Evolutionary conservation across 768 basidiomycete species (phyloP), one percentile per base, ranked within the genome.

Genomic region (Strobilomyces dryophilus): DNA sequence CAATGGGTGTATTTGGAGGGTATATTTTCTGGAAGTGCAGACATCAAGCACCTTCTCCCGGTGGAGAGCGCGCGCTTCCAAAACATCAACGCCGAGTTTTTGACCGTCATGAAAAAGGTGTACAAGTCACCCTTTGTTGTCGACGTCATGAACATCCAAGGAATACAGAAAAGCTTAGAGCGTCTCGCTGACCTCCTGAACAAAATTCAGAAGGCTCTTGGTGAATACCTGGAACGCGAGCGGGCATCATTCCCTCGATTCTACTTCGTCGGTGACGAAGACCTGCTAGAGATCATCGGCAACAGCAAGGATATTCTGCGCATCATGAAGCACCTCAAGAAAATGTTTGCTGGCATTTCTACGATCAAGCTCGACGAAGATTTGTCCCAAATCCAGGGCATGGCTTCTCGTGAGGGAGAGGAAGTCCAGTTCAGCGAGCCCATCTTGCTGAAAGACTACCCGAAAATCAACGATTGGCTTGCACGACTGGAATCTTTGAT

Each of bases 1-100:
- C 97, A 99, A 75, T 99, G 97, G 97, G 97, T 99, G 1, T 99
- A 99, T 67, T 80, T 99, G 48, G 97, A 99, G 70, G 97, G 97
- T 40, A 99, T 99, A 61, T 99, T 99, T 73, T 92, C 95, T n/a
- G 95, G 95, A 32, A 98, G 94, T 61, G 97, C 95, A 24, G 97
- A 99, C 66, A 98, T 99, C 80, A 98, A 98, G 68, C 97, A 99
- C 68, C 84, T 99, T 14, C 85, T 99, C 26, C 97, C 97, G 1
- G 89, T 98, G 56, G 97, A 99, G 73, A 93, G 86, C 63, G 84
- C 92, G n/a, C 90, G 97, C 29, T 99, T 99, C 75, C 88, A 90
- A 67, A 98, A 95, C 72, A 99, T 99, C 79, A 98, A 99, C 68
- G 83, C 92, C 42, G 97, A 99, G 67, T 99, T 99, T 74, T 77